Evolutionary conservation across 306 rosid species (phyloP), one percentile per base, ranked within the genome.

Genomic region (Herpetospermum pedunculosum): DNA sequence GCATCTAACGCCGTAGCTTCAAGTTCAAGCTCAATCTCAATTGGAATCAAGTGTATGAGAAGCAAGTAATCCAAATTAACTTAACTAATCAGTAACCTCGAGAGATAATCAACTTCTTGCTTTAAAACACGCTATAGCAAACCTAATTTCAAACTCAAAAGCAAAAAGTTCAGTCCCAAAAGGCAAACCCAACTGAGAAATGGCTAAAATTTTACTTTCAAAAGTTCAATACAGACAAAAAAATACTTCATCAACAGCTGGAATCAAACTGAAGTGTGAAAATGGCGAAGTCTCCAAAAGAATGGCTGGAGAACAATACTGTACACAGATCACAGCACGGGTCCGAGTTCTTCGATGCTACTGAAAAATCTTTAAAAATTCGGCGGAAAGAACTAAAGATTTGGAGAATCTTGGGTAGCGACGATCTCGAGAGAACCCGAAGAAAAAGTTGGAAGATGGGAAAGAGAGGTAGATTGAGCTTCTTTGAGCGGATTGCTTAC

Each of bases 271-370:
- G 29, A 76, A 62, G 43, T 25, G 26, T 46, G 53, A n/a, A 55
- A 60, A 65, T 46, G 70, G 75, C 81, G 82, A 85, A 74, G 86
- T 79, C 55, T 79, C 87, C 65, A 85, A 87, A 83, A 85, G 83
- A 76, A 87, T 60, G 77, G 88, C 88, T 53, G 90, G 84, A 76
- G 73, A 82, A 25, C 28, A 38, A 74, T 73, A 80, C 63, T 74
- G 29, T 40, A 63, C 80, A 84, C 81, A 84, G 88, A 91, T 85
- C 86, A 85, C 68, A 75, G 70, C 55, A 77, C 21, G 77, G 58
- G 78, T 59, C 75, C 32, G 81, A 78, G 78, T 35, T 63, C 32
- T 64, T 64, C 71, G 72, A 65, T 74, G 63, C 6, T 77, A 71
- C 80, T 13, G 79, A 77, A 73, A 23, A 11, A 43, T 25, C 38